A percentile compares a stretch with the other conserved stretches of the same genome.
These are phyloP conservation scores for Debaryomyces fabryi DNA, from an alignment of 1,139 yeast species.

Conservation along the genomic window DNA sequence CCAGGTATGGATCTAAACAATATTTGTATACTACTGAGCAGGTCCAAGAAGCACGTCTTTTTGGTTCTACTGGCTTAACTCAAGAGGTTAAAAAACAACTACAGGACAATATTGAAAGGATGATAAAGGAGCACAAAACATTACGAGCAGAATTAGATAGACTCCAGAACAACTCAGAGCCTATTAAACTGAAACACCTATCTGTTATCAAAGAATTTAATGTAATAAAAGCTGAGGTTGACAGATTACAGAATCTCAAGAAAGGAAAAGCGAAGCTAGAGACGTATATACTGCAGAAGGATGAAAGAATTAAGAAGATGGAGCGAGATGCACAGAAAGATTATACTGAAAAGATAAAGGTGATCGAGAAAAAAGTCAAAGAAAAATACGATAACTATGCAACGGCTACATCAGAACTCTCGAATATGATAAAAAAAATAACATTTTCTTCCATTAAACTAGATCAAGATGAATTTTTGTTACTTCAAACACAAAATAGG, in stretches of 20 bases:
- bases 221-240: conserved; percentile 10
- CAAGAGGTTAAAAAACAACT: conserved; percentile 29
- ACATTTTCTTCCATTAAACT: conserved; percentile 24
- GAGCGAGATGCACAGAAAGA: conserved; percentile 31
- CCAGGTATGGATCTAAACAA: conserved; percentile 62
- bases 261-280: conserved; percentile 22
- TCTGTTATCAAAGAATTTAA: conserved; percentile 16
- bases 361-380: conserved; percentile 25
- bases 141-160: conserved; percentile 6
- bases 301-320: conserved; percentile 27
- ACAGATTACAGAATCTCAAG: conserved; percentile 13
- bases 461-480: conserved; percentile 23
- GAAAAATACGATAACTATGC: conserved; percentile 28
- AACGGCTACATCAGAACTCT: conserved; percentile 15
- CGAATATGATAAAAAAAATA: conserved; percentile 22
- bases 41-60: conserved; percentile 33
- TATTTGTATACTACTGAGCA: conserved; percentile 44
- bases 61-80: conserved; percentile 50
- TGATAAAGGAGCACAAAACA: conserved; percentile 18
- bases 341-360: conserved; percentile 29
- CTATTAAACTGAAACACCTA: conserved; percentile 7
- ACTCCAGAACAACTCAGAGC: conserved; percentile 7
- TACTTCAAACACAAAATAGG: conserved; percentile 40
- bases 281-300: conserved; percentile 24
- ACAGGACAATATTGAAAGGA: conserved; percentile 20